Evolutionary conservation across 2,329 filamentous ascomycete genomes (phyloP).

Genomic region (Hymenoscyphus occultus): DNA sequence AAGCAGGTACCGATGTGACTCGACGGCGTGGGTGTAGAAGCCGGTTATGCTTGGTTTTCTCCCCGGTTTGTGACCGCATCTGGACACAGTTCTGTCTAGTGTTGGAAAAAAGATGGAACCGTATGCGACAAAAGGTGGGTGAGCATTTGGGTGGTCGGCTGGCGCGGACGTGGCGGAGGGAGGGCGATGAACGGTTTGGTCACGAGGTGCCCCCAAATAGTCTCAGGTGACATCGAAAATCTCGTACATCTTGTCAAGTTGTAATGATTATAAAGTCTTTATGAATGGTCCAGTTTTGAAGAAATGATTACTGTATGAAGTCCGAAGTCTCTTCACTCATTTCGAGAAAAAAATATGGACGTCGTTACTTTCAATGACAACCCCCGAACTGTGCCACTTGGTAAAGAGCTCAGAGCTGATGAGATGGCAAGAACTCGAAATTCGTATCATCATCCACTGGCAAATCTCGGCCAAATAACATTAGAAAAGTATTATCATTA

Average conservation of each 20-base stretch:
- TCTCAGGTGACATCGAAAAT: background rate
- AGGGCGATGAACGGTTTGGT: background rate
- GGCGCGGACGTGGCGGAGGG: background rate
- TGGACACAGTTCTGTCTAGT: constrained; percentile 7
- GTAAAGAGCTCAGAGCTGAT: no score
- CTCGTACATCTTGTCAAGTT: background rate
- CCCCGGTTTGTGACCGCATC: constrained; percentile 9
- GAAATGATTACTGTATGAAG: background rate
- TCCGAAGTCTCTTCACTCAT: background rate
- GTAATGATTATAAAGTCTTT: background rate
- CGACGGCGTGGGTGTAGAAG: constrained; percentile 7
- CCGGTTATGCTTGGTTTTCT: constrained; percentile 13
- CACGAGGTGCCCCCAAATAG: background rate
- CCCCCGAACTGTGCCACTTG: background rate
- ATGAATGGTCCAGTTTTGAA: background rate
- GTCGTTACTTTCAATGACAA: background rate
- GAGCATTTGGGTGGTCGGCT: background rate
- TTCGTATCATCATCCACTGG: background rate
- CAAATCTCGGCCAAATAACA: background rate
- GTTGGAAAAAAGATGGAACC: constrained; percentile 1
- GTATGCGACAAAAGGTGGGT: background rate
- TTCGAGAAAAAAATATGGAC: background rate
- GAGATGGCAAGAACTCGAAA: background rate
- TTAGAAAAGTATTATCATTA: background rate
- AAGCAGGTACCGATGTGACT: constrained; percentile 20